Base-by-base conservation (phyloP, 306 rosid species). In the Styphnolobium japonicum region DNA sequence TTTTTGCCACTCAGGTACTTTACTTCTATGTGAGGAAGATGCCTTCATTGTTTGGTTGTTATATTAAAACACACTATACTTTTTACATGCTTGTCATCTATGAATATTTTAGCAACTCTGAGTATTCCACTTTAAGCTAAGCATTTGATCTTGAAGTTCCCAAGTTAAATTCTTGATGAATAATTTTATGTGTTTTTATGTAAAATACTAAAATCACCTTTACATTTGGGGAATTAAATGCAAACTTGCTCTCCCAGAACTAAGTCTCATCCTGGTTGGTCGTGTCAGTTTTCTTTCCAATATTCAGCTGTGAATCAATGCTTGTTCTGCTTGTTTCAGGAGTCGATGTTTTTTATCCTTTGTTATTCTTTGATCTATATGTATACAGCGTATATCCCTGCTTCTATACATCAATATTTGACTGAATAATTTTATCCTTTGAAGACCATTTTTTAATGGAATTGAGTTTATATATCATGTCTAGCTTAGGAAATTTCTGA, bases 1-100 rank as follows among this genome's bases (percentile, higher is more conserved):
- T 90, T 88, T 94, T 92, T 86, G 90, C 97, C 69, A 85, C 86
- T 75, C 98, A 90, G 97, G 97, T 94, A 90, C 39, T 57, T 68
- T 31, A 36, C 73, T 55, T 64, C 53, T 33, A 25, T 23, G 36
- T 14, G 18, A 43, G 4, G 45, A 51, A 29, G n/a, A 29, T 76
- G n/a, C 22, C 22, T 36, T 56, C 3, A 18, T 27, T 37, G 48
- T 64, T 79, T 71, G 58, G 23, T 78, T 48, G 67, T 27, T 36
- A 62, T 49, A 63, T 80, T 58, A 15, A 68, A 73, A 57, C 39
- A 4, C 6, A 69, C 52, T 71, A 25, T 2, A 51, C 23, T 27
- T 46, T 22, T 42, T 60, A 51, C 75, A 49, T 61, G 46, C 70
- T 78, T 61, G 55, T 10, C 42, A 43, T 46, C 60, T 43, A 33